Evolutionary conservation across 192 early-diverging fungal species (phyloP), one percentile per base, ranked within the genome.

Genomic region (Thoreauomyces humboldtii): DNA sequence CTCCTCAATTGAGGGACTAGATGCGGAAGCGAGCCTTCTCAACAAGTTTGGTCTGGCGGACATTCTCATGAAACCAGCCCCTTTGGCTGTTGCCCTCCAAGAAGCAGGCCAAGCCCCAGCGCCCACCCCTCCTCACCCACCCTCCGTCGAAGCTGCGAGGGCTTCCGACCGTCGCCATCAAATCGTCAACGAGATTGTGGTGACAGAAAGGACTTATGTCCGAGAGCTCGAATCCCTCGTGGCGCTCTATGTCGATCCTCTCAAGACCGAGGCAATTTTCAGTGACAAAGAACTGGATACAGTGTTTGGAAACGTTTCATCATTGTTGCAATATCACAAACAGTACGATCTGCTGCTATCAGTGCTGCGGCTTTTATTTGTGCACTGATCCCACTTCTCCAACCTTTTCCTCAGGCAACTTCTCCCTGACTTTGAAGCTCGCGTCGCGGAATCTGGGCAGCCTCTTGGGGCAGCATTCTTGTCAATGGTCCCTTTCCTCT

Each of bases 161-260:
- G n/a, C n/a, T n/a, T 43, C 45, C 19, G 58, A 69, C 53, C 78
- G 86, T 67, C 74, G 90, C 22, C 66, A 77, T 48, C 77, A 84
- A 46, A 88, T 95, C 9, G 80, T 88, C 5, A 80, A 78, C 6
- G 93, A 95, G 77, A 86, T 95, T 36, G 67, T 93, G 24, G 74
- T 84, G 44, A 93, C 93, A 2, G 93, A 95, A 75, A 19, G 84
- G 37, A 92, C 91, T 1, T 96, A 94, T 71, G 91, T 96, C 14
- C 79, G 89, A 35, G 86, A 89, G 28, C 70, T 96, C 59, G 77
- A 83, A 59, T 83, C 86, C 36, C 73, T 94, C 34, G 79, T 92
- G 2, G 85, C 82, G 29, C 57, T 90, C 12, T 90, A 88, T 54
- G 71, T 85, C 29, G 70, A 71, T 19, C 84, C 84, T 15, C 65